Base-by-base conservation (phyloP, 2,329 filamentous ascomycete genomes). In the Lachnellula occidentalis region DNA sequence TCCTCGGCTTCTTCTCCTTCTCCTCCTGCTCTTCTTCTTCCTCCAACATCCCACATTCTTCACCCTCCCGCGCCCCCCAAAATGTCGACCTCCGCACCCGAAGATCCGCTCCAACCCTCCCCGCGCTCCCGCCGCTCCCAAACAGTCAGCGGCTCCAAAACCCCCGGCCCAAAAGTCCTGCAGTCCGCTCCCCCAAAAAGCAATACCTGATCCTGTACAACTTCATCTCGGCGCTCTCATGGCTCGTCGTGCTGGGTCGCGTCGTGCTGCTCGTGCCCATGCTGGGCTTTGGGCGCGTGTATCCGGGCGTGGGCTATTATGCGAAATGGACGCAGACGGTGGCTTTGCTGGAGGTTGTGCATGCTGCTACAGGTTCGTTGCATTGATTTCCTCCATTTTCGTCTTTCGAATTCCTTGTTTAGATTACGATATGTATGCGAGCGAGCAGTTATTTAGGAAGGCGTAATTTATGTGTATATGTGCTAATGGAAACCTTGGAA, bases 141-240 rank as follows among this genome's bases (percentile, higher is more conserved):
- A 22, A 45, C 43, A 2, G 21, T 45, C 21, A 27, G 19, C 12
- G 43, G 43, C 12, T 17, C 34, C 27, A 53, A 51, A 34, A 64
- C 59, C 34, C 61, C 59, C 17, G 59, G 56, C 11, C 60, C 61
- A 2, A 67, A 67, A 53, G 61, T 65, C 7, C 60, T 67, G 7
- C 63, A 52, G 21, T 68, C 66, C 34, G 74, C 51, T 73, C 74
- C 57, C 65, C 77, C 58, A 85, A 82, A 70, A 79, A 75, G 53
- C 75, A 74, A 67, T 96, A 96, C 75, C 83, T 97, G 51, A 79
- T 92, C 67, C 75, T 85, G 64, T 99, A 97, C 81, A 97, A 97
- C 74, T 78, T 83, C 65, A 68, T 86, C 61, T 95, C 86, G 51
- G 82, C 90, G 57, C 69, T 83, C 21, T 81, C 92, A 51, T 99